phyloP scores from a whole-genome alignment of 108 stramenopile species.

The Conticribra guillardii region DNA sequence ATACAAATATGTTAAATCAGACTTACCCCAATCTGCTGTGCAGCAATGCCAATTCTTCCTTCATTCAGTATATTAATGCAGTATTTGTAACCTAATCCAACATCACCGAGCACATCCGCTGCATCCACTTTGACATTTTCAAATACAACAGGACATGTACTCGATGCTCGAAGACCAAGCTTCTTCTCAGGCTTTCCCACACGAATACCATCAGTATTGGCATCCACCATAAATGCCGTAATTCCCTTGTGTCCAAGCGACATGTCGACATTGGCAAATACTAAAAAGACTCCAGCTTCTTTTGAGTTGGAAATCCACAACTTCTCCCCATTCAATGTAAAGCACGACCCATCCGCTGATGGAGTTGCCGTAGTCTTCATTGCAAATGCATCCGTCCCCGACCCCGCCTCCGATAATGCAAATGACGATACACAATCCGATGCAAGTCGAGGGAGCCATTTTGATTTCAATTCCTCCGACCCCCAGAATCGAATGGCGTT shows the following conservation, averaged over 20 bases:
- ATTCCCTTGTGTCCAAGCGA: constrained; percentile 92
- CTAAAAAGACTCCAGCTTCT: constrained; percentile 90
- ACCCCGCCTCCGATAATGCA: constrained; percentile 89
- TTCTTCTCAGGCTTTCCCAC: constrained; percentile 93
- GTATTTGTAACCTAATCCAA: constrained; percentile 93
- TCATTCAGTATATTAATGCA: constrained; percentile 97
- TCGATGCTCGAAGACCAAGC: constrained; percentile 90
- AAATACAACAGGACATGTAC: constrained; percentile 89
- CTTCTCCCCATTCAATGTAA: constrained; percentile 89
- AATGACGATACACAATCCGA: constrained; percentile 85
- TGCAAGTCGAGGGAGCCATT: constrained; percentile 90
- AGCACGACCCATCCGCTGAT: constrained; percentile 78
- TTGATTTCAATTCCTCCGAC: constrained; percentile 63
- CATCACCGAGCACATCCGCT: constrained; percentile 82
- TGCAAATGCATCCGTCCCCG: constrained; percentile 94
- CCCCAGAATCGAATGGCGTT: constrained; percentile 96
- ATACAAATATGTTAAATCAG: too few relatives aligned
- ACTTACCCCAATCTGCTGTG: constrained; percentile 84
- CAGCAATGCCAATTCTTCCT: constrained; percentile 95
- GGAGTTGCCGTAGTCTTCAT: constrained; percentile 82
- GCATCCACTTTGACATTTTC: constrained; percentile 87
- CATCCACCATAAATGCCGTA: constrained; percentile 94
- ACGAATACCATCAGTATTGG: constrained; percentile 73
- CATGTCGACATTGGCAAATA: constrained; percentile 92
- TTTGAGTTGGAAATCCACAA: constrained; percentile 93